phyloP scores from a whole-genome alignment of 164 flowering plant genomes.

The Santalum album region DNA sequence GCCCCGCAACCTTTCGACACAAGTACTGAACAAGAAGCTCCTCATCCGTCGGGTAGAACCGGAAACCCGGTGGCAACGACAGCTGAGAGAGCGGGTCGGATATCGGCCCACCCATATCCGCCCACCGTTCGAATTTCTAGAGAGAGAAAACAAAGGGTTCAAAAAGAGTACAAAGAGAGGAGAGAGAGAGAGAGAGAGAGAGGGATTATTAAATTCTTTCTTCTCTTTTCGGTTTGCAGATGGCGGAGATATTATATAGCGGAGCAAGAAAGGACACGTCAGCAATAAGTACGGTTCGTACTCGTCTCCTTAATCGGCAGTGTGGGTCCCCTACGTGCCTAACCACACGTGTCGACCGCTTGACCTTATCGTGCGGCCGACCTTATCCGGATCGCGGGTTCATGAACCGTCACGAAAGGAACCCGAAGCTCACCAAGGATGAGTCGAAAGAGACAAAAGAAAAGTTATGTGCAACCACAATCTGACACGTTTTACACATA shows the following conservation, averaged over 20 bases:
- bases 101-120: neutral
- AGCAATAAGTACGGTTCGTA: neutral
- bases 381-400: neutral
- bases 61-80: conserved; percentile 38
- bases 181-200: neutral
- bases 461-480: too few species aligned
- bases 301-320: neutral
- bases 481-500: too few species aligned
- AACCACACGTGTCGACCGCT: neutral
- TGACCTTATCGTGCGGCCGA: neutral
- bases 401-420: neutral
- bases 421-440: too few species aligned
- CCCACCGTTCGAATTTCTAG: neutral
- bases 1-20: conserved; percentile 20
- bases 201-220: neutral
- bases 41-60: conserved; percentile 64
- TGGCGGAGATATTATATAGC: neutral
- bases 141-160: neutral
- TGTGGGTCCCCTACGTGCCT: neutral
- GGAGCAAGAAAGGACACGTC: neutral
- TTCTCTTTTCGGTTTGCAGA: neutral
- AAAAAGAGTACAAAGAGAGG: neutral
- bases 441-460: too few species aligned
- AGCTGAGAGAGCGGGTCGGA: neutral
- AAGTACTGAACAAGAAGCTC: conserved; percentile 49